Evolutionary conservation across 202 grass and related monocot genomes (phyloP), one percentile per base, ranked within the genome.

Genomic region (Setaria italica): DNA sequence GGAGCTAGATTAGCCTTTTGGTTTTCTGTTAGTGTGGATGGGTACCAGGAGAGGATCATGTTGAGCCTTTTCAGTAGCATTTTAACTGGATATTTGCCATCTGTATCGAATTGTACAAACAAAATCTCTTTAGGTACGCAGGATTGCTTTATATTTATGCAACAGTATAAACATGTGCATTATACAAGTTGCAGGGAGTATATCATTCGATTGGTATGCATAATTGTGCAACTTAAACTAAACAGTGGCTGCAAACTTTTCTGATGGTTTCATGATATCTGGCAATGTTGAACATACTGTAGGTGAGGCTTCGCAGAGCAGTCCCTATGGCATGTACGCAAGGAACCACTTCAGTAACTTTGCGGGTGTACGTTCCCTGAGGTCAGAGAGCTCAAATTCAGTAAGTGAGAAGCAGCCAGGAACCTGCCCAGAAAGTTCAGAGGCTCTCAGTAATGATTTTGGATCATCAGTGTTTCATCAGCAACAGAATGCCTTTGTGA

Each of bases 381-480:
- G 33, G 86, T 37, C 67, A 54, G 78, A 86, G 59, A 85, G 50
- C 73, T 91, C 78, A 66, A 69, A 78, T 21, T 55, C 43, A 5
- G 20, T 34, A 79, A 72, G 41, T 70, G 73, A 88, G 50, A 88
- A 91, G 67, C 45, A 67, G 66, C 53, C 30, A 65, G 74, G 83
- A 86, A 75, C 56, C 56, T 89, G 30, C 37, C 32, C 30, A 85
- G 86, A 85, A 67, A 82, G 7, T 67, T 72, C 65, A 82, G 42
- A 76, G 66, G 53, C 45, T 37, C 70, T 83, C 19, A 83, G 49
- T 30, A 78, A 73, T 77, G 77, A 74, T 67, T 87, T 83, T 82
- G 83, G 84, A 73, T 68, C 81, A 77, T 91, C 86, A 64, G 68
- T 78, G 51, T 29, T 70, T 54, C 74, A 64, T 64, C 80, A 72